Evolutionary conservation across 83 land plant species (phyloP), one percentile per base, ranked within the genome.

Genomic region (Larix sibirica): DNA sequence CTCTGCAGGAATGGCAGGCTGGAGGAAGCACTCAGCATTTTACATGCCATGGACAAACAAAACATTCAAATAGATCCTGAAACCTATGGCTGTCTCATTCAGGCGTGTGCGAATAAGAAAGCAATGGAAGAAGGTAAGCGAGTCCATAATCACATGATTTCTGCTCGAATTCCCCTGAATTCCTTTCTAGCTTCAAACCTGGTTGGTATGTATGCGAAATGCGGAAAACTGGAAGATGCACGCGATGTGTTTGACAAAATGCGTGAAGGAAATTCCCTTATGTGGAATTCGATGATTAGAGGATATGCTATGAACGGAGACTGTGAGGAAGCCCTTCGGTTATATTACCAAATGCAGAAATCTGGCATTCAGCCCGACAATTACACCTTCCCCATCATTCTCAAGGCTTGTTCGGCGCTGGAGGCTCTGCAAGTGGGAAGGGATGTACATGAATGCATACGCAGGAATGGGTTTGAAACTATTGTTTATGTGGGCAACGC

Each of bases 201-300:
- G 36, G 81, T 92, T 23, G 84, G 84, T 62, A 89, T 89, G 91
- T 91, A 91, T 81, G 91, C 91, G 4, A 91, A 88, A 68, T 89
- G 91, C 66, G 90, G 85, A 1, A 77, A 58, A 4, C 66, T 92
- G 13, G 83, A 88, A 88, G 42, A 68, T 17, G 42, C 74, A 6
- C 42, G 74, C 74, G 4, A 69, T 1, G 42, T 33, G 44, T 69
- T 69, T 69, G 74, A 69, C 74, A 65, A 69, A 69, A 69, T 36
- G 84, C 67, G 75, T 81, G 69, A 84, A 3, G 79, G 87, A 81
- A 84, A 85, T 58, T 38, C 86, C 1, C 90, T 88, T 54, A 61
- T 90, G 0, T 92, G 90, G 90, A 92, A 92, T 81, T 92, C 92
- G 26, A 82, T 92, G 70, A 74, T 92, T 20, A 91, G 94, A 4